Base-by-base conservation (phyloP, 768 basidiomycete genomes). In the Lepiota brunneoincarnata region DNA sequence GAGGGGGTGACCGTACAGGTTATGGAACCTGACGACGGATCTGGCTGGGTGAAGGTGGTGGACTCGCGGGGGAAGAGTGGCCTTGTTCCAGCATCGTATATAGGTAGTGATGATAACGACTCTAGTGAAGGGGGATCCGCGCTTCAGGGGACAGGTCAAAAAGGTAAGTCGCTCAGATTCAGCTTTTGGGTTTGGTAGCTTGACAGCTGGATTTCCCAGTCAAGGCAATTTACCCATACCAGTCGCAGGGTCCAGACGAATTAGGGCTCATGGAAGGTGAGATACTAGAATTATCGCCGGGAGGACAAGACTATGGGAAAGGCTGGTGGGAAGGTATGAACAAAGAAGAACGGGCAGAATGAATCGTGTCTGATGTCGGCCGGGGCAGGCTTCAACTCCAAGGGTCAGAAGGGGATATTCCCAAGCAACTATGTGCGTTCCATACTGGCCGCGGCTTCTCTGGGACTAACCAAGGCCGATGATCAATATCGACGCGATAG, bases 291-390 rank as follows among this genome's bases (percentile, higher is more conserved):
- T 74, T 93, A 56, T 81, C 86, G n/a, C 74, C 70, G 24, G 86
- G 83, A 1, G 87, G 89, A 15, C 77, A 80, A 64, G 73, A 82
- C 61, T 87, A 85, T 63, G 87, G 79, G 24, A 83, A 88, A 51
- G 90, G 88, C 24, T 93, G 91, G 91, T 92, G 87, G 85, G 89
- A 92, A 83, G 91, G 90, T 84, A 63, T 61, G 73, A 23, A 38
- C 15, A 51, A 9, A 49, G 26, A 38, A 12, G 24, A 39, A 49
- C 34, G 41, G 9, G 21, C 45, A 44, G 48, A 48, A 36, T 14
- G 31, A 51, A 48, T 53, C 34, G 46, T 37, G 21, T 40, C 10
- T 57, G 58, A 49, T 60, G 54, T 56, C 54, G 52, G 56, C 58
- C 57, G 61, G 64, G 51, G 39, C 66, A 90, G 89, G 89, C 51